Percentiles rank a stretch among this genome's conserved stretches.
These are phyloP conservation scores for Vitis rupestris DNA, from an alignment of 164 flowering plant species.

Conservation along the genomic window DNA sequence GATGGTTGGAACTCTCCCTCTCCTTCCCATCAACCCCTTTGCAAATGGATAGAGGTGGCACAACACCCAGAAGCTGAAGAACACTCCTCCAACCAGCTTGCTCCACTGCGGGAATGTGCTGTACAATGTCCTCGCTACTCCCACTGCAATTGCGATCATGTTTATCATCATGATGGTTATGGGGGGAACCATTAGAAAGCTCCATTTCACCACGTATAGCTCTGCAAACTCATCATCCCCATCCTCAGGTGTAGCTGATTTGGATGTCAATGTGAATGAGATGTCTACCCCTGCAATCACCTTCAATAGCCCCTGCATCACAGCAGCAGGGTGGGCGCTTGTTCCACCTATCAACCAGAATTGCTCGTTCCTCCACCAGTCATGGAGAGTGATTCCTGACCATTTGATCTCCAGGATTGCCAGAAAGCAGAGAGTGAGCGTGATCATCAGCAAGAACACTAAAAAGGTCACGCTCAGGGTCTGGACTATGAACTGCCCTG, in stretches of 20 bases:
- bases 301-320: constrained; percentile 78
- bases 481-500: constrained; percentile 88
- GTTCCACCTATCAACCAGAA: constrained; percentile 96
- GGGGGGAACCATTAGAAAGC: constrained; percentile 78
- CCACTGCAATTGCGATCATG: constrained; percentile 73
- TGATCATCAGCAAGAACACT: constrained; percentile 55
- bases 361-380: constrained; percentile 98
- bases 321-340: constrained; percentile 94
- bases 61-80: constrained; percentile 94
- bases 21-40: constrained; percentile 87
- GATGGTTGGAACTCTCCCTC: constrained; percentile 83
- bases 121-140: constrained; percentile 72
- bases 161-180: constrained; percentile 83
- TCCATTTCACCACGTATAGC: constrained; percentile 75
- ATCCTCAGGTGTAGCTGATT: constrained; percentile 69
- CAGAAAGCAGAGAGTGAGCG: constrained; percentile 69
- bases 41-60: constrained; percentile 90
- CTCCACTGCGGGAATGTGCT: constrained; percentile 89
- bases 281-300: constrained; percentile 89
- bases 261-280: constrained; percentile 87
- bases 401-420: constrained; percentile 82
- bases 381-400: constrained; percentile 87
- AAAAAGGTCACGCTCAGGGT: constrained; percentile 66
- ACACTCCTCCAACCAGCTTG: constrained; percentile 87
- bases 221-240: constrained; percentile 89